Evolutionary conservation across 768 basidiomycete genomes (phyloP), one percentile per base, ranked within the genome.

Genomic region (Leccinum subgranulosum): DNA sequence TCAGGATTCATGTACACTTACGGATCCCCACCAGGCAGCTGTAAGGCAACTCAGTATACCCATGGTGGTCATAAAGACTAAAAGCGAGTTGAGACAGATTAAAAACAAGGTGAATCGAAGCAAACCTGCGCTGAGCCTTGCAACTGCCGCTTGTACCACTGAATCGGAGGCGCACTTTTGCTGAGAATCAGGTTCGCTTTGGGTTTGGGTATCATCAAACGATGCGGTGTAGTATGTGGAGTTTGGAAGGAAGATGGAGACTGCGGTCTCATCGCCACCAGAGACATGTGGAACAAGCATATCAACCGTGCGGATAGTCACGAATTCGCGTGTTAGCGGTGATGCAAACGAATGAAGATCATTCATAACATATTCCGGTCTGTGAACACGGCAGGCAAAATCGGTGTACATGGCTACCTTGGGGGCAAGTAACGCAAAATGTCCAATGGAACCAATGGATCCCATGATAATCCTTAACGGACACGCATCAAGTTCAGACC

Each of bases 11-110:
- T 29, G 57, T 33, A 50, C 56, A 77, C 86, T 69, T 71, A 89
- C 88, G 53, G 86, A 80, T 55, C 89, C 88, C 94, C 94, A 96
- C 83, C 86, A 94, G 3, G 83, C 90, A 11, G 87, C 86, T 3
- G 92, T 92, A 31, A 94, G 66, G 60, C 90, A 89, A 31, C 84
- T 80, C 33, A 96, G 74, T 51, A 92, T 70, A 8, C 94, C 94
- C 75, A 83, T 84, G 10, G 80, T 75, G 3, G 85, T 77, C 0
- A 82, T 71, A 67, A 89, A 85, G 21, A 80, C 88, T 92, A 62
- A 2, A n/a, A 14, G 19, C 19, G 53, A 21, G 29, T 53, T 59
- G 6, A 62, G 33, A 49, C 17, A 54, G 15, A 51, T 6, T 4
- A 56, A 50, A 14, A 33, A 41, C 0, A 14, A 8, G 11, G 1